These are phyloP conservation scores for Colletotrichum musae DNA, from an alignment of 2,329 filamentous ascomycete genomes.

Conservation along the genomic window DNA sequence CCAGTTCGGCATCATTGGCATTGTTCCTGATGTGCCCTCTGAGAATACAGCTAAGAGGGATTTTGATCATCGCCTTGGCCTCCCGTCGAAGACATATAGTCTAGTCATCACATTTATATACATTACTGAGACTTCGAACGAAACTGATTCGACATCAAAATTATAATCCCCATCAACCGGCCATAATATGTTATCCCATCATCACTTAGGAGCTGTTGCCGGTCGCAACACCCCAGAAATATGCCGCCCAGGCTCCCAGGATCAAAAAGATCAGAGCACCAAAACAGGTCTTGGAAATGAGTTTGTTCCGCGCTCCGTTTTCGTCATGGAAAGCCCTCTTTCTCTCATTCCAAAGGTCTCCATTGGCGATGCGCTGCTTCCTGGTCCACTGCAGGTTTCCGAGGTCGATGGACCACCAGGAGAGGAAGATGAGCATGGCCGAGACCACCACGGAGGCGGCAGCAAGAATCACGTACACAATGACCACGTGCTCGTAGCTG, in stretches of 20 bases:
- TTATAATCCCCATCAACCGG: too few species aligned
- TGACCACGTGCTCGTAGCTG: constrained; percentile 68
- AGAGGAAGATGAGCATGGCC: constrained; percentile 53
- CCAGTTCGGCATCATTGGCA: too few species aligned
- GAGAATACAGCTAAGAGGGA: too few species aligned
- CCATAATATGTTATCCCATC: background rate
- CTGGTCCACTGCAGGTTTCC: constrained; percentile 70
- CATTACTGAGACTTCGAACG: too few species aligned
- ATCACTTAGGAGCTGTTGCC: constrained; percentile 56
- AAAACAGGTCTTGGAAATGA: constrained; percentile 61
- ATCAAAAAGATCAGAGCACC: constrained; percentile 60
- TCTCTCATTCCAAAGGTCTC: constrained; percentile 55
- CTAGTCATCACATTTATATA: too few species aligned
- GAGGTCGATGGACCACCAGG: constrained; percentile 56
- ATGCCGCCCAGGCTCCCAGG: constrained; percentile 67
- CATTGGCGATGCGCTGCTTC: constrained; percentile 63
- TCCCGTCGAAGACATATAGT: too few species aligned
- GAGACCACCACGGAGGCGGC: constrained; percentile 63
- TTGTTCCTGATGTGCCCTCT: too few species aligned
- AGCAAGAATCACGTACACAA: constrained; percentile 70
- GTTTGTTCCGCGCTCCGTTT: constrained; percentile 54
- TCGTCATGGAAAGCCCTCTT: constrained; percentile 53
- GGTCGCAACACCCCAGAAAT: constrained; percentile 73
- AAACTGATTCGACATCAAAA: too few species aligned
- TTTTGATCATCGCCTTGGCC: too few species aligned